Evolutionary conservation across 306 rosid genomes (phyloP), one percentile per base, ranked within the genome.

Genomic region (Vachellia collinsii): DNA sequence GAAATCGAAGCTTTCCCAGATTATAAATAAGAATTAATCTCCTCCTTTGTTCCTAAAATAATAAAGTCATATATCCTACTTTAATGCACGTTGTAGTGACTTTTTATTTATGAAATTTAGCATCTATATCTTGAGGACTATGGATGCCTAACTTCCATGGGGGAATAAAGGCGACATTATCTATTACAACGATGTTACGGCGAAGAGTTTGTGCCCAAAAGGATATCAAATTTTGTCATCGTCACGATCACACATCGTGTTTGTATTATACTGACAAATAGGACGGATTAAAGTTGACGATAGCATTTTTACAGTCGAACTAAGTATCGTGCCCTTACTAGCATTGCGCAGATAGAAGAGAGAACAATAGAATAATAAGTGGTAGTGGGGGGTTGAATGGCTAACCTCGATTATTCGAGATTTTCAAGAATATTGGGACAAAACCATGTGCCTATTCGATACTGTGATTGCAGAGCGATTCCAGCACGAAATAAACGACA

Each of bases 341-440:
- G 8, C 4, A 12, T 1, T 47, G 7, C 0, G 17, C 61, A 53
- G 8, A 19, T 2, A 7, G 7, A 19, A n/a, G 4, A 13, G 42
- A 53, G 3, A 3, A 19, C 23, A 7, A 53, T 3, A 19, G 0
- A 19, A 53, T 7, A 7, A 53, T 7, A 13, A 47, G 11, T 7
- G 61, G 19, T 11, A 10, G 61, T 9, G 13, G 10, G 9, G n/a
- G 54, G 25, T 62, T 66, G 70, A 66, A 42, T 72, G 74, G 70
- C 64, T 73, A 56, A 78, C 76, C 66, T 36, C 5, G 48, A 53
- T 16, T 39, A 68, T 73, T 77, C 75, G 47, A 50, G 44, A 83
- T n/a, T 66, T 76, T 70, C 11, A 34, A 13, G 25, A 51, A 72
- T 67, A 72, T 51, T 19, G 29, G 23, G 80, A 73, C 47, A 75